Evolutionary conservation across 139 green algal genomes (phyloP).

Genomic region (Volvox africanus): DNA sequence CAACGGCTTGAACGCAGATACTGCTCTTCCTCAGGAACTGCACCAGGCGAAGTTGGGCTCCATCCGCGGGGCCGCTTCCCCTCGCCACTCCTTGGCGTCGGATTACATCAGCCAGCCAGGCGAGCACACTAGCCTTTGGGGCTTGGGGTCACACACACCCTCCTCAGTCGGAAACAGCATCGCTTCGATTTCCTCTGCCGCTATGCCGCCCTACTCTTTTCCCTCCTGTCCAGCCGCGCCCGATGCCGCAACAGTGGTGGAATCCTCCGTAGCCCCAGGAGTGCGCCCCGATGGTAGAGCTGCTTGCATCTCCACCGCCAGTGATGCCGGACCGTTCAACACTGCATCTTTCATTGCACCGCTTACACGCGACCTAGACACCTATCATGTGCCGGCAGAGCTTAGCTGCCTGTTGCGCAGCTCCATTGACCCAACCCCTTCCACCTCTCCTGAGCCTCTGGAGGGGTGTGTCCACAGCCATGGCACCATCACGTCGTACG

Average conservation of each 20-base stretch:
- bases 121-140: background rate
- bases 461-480: background rate
- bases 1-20: background rate
- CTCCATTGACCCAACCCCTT: background rate
- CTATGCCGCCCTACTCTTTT: background rate
- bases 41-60: background rate
- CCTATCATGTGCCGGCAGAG: background rate
- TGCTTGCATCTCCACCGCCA: background rate
- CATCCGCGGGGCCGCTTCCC: background rate
- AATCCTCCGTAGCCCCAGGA: background rate
- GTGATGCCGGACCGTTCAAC: background rate
- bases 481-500: slow-evolving; percentile 14
- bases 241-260: background rate
- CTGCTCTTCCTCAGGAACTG: background rate
- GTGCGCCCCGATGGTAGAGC: background rate
- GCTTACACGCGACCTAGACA: background rate
- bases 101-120: background rate
- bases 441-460: background rate
- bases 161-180: background rate
- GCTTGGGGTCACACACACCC: background rate
- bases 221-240: background rate
- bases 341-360: background rate
- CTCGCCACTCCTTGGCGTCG: slow-evolving; percentile 1
- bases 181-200: background rate
- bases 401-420: background rate